phyloP scores from a whole-genome alignment of 2,329 filamentous ascomycete species.

The Ceratocystis lukuohia region DNA sequence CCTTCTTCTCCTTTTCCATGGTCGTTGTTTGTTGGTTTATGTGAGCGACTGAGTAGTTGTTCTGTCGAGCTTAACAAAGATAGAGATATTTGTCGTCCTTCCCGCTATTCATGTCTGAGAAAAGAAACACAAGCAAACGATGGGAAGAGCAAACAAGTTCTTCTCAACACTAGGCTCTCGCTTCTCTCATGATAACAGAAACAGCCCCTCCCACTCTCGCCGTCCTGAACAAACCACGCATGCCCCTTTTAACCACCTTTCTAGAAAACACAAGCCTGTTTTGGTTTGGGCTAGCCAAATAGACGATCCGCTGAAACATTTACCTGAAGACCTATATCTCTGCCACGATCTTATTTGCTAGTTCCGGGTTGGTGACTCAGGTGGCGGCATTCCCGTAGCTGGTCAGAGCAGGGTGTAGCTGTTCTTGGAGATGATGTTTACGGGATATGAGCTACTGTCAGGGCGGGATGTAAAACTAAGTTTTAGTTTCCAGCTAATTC shows the following conservation, averaged over 20 bases:
- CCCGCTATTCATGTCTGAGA: background rate
- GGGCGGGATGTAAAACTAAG: background rate
- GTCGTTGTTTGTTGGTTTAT: background rate
- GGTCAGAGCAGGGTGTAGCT: background rate
- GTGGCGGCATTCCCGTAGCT: background rate
- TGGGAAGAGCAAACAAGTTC: background rate
- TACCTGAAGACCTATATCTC: background rate
- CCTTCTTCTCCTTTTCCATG: background rate
- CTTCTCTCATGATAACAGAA: background rate
- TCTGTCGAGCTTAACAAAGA: too few relatives aligned
- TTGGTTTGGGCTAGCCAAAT: background rate
- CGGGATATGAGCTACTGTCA: background rate
- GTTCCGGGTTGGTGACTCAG: too few relatives aligned
- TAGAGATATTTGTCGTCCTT: too few relatives aligned
- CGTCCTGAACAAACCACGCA: background rate
- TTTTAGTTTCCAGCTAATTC: slow-evolving; percentile 34
- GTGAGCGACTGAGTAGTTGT: background rate
- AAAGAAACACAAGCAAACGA: background rate
- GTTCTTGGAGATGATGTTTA: background rate
- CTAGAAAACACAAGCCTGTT: background rate
- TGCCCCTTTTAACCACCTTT: background rate
- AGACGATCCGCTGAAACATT: background rate
- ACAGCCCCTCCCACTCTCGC: background rate
- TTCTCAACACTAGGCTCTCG: background rate
- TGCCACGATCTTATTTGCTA: too few relatives aligned